Conservation (phyloP, 805 yeast genomes). For the Komagataella pseudopastoris region DNA sequence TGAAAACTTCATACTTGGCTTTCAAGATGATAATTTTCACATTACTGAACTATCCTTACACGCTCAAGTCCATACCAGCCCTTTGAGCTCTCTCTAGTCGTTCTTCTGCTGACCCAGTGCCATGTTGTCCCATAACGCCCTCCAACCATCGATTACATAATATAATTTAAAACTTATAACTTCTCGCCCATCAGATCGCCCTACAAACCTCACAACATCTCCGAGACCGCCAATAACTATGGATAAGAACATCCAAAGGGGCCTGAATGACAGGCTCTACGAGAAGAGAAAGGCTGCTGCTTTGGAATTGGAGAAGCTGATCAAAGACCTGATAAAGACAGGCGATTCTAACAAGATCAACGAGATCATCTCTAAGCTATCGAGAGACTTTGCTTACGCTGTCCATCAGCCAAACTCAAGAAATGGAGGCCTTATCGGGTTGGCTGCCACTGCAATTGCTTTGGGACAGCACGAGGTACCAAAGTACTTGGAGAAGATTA, state of each 20-base stretch:
- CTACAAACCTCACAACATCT: not conserved
- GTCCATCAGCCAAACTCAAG: constrained; percentile 78
- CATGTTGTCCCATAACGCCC: too few relatives aligned
- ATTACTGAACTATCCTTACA: too few relatives aligned
- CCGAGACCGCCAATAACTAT: not conserved
- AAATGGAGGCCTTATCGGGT: constrained; percentile 90
- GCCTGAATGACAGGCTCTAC: constrained; percentile 59
- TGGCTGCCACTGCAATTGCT: constrained; percentile 93
- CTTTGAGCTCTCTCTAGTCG: too few relatives aligned
- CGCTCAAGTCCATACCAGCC: too few relatives aligned
- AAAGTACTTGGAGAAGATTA: constrained; percentile 65
- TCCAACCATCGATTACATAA: not conserved
- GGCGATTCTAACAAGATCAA: constrained; percentile 49
- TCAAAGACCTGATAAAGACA: constrained; percentile 51
- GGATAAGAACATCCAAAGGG: constrained; percentile 53
- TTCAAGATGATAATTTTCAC: too few relatives aligned
- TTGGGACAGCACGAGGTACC: constrained; percentile 79
- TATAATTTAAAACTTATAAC: not conserved
- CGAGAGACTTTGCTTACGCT: constrained; percentile 69
- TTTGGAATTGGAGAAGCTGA: constrained; percentile 61
- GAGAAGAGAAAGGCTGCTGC: constrained; percentile 75
- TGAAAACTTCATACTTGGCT: too few relatives aligned
- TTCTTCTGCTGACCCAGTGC: too few relatives aligned
- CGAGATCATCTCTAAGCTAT: constrained; percentile 57
- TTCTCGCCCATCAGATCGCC: not conserved